These are phyloP conservation scores for Xerocomus spinulosus DNA, from an alignment of 768 basidiomycete species.

Conservation along the genomic window DNA sequence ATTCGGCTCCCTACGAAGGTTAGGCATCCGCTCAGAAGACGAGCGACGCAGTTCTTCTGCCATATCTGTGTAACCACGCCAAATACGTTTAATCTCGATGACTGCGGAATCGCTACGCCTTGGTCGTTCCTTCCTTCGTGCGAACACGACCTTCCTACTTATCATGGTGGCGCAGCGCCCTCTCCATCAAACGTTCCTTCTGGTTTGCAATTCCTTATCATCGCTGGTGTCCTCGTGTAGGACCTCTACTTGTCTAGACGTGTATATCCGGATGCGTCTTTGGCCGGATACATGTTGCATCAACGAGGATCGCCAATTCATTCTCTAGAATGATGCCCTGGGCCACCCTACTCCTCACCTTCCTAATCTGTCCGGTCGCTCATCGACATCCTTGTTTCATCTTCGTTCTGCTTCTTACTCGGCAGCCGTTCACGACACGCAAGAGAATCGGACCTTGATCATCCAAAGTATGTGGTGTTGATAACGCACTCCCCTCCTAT, in stretches of 20 bases:
- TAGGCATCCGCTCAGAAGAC: background rate
- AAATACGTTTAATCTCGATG: slow-evolving; percentile 10
- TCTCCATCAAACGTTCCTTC: background rate
- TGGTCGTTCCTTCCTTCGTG: background rate
- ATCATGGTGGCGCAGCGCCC: background rate
- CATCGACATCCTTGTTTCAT: background rate
- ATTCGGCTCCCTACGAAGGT: background rate
- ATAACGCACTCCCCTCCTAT: slow-evolving; percentile 1
- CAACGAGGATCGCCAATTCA: slow-evolving; percentile 16
- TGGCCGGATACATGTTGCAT: slow-evolving; percentile 8
- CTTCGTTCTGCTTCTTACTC: slow-evolving; percentile 1
- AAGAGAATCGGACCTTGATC: slow-evolving; percentile 3
- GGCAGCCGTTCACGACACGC: slow-evolving; percentile 6
- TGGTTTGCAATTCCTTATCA: background rate
- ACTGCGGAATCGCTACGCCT: slow-evolving; percentile 11
- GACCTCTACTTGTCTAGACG: background rate
- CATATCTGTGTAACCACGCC: background rate
- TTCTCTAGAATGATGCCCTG: background rate
- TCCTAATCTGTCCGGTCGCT: slow-evolving; percentile 2
- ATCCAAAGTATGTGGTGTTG: background rate
- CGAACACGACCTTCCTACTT: background rate
- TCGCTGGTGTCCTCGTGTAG: background rate
- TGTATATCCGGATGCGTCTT: background rate
- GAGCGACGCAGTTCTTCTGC: slow-evolving; percentile 8
- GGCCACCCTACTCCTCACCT: background rate